Evolutionary conservation across 2,329 filamentous ascomycete genomes (phyloP).

Genomic region (Aspergillaceae sp.): DNA sequence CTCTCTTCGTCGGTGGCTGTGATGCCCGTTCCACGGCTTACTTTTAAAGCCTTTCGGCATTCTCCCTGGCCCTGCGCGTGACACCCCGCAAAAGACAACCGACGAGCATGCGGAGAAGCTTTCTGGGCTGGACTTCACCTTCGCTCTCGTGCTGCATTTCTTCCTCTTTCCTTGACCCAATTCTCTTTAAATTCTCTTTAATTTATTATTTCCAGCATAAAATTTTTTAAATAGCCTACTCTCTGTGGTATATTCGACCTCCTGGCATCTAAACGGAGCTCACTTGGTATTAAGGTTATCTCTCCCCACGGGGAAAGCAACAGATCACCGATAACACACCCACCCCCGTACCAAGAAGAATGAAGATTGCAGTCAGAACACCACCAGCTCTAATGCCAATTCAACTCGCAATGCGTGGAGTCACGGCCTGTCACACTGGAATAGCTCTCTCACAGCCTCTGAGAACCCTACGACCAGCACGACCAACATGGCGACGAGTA

Average conservation of each 20-base stretch:
- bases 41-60: too few species aligned
- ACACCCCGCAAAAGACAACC: conserved; percentile 1
- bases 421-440: not conserved
- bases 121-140: not conserved
- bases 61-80: not conserved
- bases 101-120: conserved; percentile 5
- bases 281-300: too few species aligned
- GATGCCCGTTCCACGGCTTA: too few species aligned
- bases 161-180: not conserved
- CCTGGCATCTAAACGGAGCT: not conserved
- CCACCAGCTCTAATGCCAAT: too few species aligned
- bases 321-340: too few species aligned
- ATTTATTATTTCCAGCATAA: too few species aligned
- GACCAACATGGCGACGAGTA: not conserved
- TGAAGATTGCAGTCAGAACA: too few species aligned
- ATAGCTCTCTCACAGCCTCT: not conserved
- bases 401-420: not conserved
- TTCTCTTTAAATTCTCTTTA: not conserved
- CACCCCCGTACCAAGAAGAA: too few species aligned
- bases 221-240: not conserved
- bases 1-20: too few species aligned
- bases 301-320: too few species aligned
- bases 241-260: not conserved
- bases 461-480: not conserved
- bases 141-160: not conserved